Base-by-base conservation (phyloP, 2,329 filamentous ascomycete species). In the Juglanconis oblonga region DNA sequence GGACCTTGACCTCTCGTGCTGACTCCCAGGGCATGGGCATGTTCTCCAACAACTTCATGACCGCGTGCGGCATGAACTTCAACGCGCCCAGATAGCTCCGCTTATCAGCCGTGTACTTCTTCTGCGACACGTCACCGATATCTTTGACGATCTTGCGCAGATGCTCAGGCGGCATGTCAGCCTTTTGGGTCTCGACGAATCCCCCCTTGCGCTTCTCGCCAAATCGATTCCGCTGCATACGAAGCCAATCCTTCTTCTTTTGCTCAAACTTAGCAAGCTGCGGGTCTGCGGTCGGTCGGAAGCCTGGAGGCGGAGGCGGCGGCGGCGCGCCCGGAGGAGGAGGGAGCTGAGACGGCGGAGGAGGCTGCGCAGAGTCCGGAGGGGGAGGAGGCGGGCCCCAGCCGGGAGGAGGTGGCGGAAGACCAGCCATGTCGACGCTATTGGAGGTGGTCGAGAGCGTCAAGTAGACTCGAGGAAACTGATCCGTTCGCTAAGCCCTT, bases 21-120 rank as follows among this genome's bases (percentile, higher is more conserved):
- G 92, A 95, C 78, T 99, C 95, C 95, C 95, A 99, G 0, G 95
- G 95, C 95, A 99, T 99, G 4, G 95, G 95, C 95, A 99, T 99
- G 70, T 99, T 99, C 79, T 99, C 95, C 59, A 99, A 76, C 31
- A 99, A 83, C 80, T 99, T 99, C 78, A 99, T 78, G 10, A 99
- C 95, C 5, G 95, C 95, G 73, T 99, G 95, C 1, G 95, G 95
- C 95, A 99, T 99, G 78, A 97, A 99, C 78, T 99, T 99, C 64
- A 99, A 78, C 38, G 96, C 95, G 64, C 96, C 96, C 52, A 99
- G 83, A 74, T 99, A 99, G 76, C 93, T 97, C 67, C 95, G 87
- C 83, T 99, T 99, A 79, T 99, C 95, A 71, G 90, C 97, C 67
- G 92, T 97, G 80, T 97, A 99, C 76, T 97, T 98, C 81, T 97